phyloP scores from a whole-genome alignment of 164 flowering plant species.

The Magnolia sinica region DNA sequence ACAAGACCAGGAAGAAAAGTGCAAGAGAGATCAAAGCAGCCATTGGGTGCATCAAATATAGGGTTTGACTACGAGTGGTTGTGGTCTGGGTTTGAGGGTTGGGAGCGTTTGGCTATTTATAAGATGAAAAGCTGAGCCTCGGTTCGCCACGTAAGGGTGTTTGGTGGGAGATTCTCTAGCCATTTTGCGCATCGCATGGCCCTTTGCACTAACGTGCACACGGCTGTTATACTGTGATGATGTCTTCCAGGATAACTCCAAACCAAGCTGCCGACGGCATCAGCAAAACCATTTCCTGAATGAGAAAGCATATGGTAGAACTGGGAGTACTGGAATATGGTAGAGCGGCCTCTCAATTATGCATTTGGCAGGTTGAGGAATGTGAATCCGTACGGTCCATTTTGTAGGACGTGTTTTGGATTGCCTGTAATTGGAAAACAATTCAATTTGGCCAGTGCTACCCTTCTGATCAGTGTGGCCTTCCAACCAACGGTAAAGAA shows the following conservation, averaged over 20 bases:
- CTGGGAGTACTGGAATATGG: neutral
- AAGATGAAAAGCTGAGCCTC: neutral
- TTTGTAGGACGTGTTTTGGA: neutral
- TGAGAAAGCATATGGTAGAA: neutral
- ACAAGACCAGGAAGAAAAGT: constrained; percentile 3
- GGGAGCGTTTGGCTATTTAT: neutral
- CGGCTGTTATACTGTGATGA: neutral
- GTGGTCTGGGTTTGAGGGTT: neutral
- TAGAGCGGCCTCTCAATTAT: neutral
- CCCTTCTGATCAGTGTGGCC: too few relatives aligned
- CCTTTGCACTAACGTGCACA: neutral
- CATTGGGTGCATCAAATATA: neutral
- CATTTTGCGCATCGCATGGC: constrained; percentile 7
- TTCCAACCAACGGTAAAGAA: too few relatives aligned
- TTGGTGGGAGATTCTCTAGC: neutral
- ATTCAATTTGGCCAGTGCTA: too few relatives aligned
- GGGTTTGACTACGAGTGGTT: neutral
- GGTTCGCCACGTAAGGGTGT: neutral
- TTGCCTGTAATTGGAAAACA: neutral
- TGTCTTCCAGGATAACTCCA: neutral
- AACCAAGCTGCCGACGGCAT: neutral
- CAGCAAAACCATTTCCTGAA: neutral
- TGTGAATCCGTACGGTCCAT: neutral
- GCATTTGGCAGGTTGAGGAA: neutral
- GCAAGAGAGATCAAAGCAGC: neutral